A percentile compares a stretch with the other conserved stretches of the same genome.
phyloP scores from a whole-genome alignment of 2,329 filamentous ascomycete genomes.

The Aspergillus sclerotialis region DNA sequence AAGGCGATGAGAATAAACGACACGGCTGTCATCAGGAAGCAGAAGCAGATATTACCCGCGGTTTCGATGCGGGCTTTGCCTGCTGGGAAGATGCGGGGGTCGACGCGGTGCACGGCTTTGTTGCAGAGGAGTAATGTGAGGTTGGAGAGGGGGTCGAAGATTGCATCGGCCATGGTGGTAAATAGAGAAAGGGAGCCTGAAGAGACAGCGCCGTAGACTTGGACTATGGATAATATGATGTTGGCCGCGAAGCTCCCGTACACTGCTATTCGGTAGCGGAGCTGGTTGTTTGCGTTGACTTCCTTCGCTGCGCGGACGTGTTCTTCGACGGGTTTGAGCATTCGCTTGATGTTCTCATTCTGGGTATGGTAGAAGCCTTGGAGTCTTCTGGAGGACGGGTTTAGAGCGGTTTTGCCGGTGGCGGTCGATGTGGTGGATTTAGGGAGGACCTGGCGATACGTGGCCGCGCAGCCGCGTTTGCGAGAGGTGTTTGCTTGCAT shows the following conservation, averaged over 20 bases:
- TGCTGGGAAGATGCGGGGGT: slow-evolving; percentile 77
- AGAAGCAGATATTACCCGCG: slow-evolving; percentile 91
- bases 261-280: slow-evolving; percentile 57
- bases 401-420: slow-evolving; percentile 37
- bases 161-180: slow-evolving; percentile 91
- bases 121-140: slow-evolving; percentile 79
- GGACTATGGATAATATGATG: slow-evolving; percentile 67
- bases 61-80: slow-evolving; percentile 94
- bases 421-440: slow-evolving; percentile 6
- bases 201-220: slow-evolving; percentile 80
- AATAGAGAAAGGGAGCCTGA: slow-evolving; percentile 92
- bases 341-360: slow-evolving; percentile 86
- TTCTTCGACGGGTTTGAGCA: slow-evolving; percentile 89
- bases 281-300: slow-evolving; percentile 70
- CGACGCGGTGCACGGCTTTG: slow-evolving; percentile 80
- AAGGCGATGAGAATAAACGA: slow-evolving; percentile 90
- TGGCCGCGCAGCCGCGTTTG: slow-evolving; percentile 50
- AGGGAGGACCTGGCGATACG: slow-evolving; percentile 4
- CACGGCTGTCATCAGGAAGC: slow-evolving; percentile 89
- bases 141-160: slow-evolving; percentile 90
- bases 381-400: slow-evolving; percentile 36
- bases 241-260: slow-evolving; percentile 71
- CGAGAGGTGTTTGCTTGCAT: slow-evolving; percentile 71
- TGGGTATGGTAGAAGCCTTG: slow-evolving; percentile 81
- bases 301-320: slow-evolving; percentile 76